Evolutionary conservation across 768 basidiomycete species (phyloP).

Genomic region (Kwoniella dejecticola): DNA sequence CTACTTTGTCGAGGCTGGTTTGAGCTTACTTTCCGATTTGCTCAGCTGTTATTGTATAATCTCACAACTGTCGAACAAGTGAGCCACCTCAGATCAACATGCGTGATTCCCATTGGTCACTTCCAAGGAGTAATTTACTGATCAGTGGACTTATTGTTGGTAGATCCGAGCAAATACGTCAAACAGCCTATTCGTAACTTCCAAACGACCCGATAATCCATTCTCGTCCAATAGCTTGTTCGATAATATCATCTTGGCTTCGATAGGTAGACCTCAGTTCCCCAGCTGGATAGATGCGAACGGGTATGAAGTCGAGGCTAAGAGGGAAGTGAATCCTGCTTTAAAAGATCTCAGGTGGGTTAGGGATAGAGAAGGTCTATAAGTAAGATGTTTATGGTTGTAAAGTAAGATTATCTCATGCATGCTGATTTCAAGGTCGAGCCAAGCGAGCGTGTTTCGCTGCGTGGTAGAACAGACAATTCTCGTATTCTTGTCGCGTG

Average conservation of each 20-base stretch:
- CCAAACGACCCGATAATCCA: slow-evolving; percentile 68
- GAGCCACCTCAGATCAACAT: slow-evolving; percentile 43
- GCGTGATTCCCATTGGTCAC: no score
- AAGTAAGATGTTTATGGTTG: background rate
- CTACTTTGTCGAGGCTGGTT: background rate
- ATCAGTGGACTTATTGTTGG: no score
- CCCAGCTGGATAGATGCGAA: slow-evolving; percentile 75
- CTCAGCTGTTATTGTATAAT: slow-evolving; percentile 70
- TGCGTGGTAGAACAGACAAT: no score
- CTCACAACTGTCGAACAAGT: slow-evolving; percentile 96
- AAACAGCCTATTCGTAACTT: slow-evolving; percentile 66
- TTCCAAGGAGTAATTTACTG: no score
- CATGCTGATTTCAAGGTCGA: no score
- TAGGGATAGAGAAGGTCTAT: slow-evolving; percentile 17
- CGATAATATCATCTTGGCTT: slow-evolving; percentile 67
- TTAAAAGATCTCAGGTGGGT: slow-evolving; percentile 14
- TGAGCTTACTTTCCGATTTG: slow-evolving; percentile 7
- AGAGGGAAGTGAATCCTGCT: slow-evolving; percentile 72
- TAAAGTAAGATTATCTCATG: background rate
- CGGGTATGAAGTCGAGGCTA: slow-evolving; percentile 69
- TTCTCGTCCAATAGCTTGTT: slow-evolving; percentile 79
- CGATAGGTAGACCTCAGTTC: slow-evolving; percentile 77
- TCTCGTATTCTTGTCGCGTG: background rate
- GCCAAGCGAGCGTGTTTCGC: no score
- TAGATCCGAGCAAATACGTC: slow-evolving; percentile 86